A percentile compares a stretch with the other conserved stretches of the same genome.
Evolutionary conservation across 768 basidiomycete species (phyloP).

Genomic region (Royoungia palumana): DNA sequence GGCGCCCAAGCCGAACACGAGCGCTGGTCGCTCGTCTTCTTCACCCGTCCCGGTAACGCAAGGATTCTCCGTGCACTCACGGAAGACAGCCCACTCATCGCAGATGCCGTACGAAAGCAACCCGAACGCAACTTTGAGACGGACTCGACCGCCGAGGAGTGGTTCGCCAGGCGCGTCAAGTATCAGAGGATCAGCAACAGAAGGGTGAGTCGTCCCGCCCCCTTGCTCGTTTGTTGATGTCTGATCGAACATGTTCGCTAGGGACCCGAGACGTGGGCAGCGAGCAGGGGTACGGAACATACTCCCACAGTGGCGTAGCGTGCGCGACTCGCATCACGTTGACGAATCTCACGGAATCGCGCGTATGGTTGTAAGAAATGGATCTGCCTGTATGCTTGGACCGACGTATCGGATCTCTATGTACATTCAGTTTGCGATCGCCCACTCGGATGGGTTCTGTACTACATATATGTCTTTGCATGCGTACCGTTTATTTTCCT

Average conservation of each 20-base stretch:
- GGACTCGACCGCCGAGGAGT: conserved; percentile 36
- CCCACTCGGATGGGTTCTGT: too few relatives aligned
- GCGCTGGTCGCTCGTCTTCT: conserved; percentile 69
- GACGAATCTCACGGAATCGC: too few relatives aligned
- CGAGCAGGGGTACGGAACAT: conserved; percentile 31
- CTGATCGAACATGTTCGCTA: neutral
- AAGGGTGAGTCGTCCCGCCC: conserved; percentile 27
- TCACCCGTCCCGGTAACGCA: conserved; percentile 58
- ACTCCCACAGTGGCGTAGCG: conserved; percentile 17
- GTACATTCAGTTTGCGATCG: too few relatives aligned
- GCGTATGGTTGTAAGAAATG: too few relatives aligned
- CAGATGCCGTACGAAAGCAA: conserved; percentile 36
- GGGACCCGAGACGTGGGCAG: conserved; percentile 32
- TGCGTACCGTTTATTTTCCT: too few relatives aligned
- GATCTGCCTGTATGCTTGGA: too few relatives aligned
- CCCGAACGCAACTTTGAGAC: conserved; percentile 38
- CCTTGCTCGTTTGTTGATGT: too few relatives aligned
- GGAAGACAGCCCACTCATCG: conserved; percentile 50
- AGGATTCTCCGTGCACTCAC: conserved; percentile 48
- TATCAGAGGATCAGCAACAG: conserved; percentile 42
- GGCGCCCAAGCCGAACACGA: conserved; percentile 49
- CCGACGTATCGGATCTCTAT: too few relatives aligned
- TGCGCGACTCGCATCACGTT: neutral
- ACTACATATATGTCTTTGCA: too few relatives aligned
- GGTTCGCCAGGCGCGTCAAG: conserved; percentile 41